These are phyloP conservation scores for Leptoxyphium fumago DNA, from an alignment of 2,329 filamentous ascomycete genomes.

Conservation along the genomic window DNA sequence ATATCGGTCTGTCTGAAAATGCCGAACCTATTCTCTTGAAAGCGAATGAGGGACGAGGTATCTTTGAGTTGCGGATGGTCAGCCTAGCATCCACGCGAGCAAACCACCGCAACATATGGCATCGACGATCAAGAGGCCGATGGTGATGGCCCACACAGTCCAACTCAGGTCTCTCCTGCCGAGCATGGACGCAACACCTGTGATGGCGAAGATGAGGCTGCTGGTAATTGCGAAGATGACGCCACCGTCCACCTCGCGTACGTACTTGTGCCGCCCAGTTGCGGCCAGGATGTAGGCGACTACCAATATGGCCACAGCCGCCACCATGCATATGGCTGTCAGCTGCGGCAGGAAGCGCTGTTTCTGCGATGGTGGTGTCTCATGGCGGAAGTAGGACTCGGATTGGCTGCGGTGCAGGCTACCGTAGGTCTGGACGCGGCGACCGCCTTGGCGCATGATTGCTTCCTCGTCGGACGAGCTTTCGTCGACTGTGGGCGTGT, in stretches of 20 bases:
- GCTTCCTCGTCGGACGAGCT: constrained; percentile 18
- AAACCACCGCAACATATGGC: constrained; percentile 38
- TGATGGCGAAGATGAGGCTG: constrained; percentile 49
- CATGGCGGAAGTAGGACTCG: constrained; percentile 5
- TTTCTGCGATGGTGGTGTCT: neutral
- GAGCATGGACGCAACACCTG: constrained; percentile 45
- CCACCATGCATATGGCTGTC: constrained; percentile 39
- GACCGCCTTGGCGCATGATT: neutral
- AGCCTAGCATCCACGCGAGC: constrained; percentile 34
- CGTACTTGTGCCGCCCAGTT: constrained; percentile 53
- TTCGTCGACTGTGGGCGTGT: constrained; percentile 9
- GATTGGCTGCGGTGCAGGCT: constrained; percentile 2
- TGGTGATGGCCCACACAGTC: constrained; percentile 30
- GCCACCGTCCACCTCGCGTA: constrained; percentile 58
- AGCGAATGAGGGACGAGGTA: too few relatives aligned
- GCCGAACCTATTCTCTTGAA: too few relatives aligned
- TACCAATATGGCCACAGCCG: constrained; percentile 47
- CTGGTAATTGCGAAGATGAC: constrained; percentile 55
- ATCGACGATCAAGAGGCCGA: constrained; percentile 29
- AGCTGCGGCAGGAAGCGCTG: constrained; percentile 10
- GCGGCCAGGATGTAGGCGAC: constrained; percentile 50
- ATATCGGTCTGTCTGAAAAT: too few relatives aligned
- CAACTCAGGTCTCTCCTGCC: constrained; percentile 32
- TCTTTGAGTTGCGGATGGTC: neutral
- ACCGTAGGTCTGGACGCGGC: constrained; percentile 1